phyloP scores from a whole-genome alignment of 805 yeast genomes.

The Martiniozyma abietophila region DNA sequence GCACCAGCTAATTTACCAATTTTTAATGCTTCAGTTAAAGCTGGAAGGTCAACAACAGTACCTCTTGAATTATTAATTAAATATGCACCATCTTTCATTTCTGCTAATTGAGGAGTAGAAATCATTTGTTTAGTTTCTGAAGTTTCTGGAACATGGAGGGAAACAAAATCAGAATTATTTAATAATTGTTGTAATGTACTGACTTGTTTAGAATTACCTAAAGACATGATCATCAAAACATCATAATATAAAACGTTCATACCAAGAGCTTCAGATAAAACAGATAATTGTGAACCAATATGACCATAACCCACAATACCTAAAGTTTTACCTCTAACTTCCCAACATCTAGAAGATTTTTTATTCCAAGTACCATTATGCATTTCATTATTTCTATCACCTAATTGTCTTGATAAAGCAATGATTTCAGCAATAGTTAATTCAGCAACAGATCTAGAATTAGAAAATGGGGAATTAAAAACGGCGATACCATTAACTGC shows the following conservation, averaged over 20 bases:
- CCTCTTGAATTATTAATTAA: constrained; percentile 96
- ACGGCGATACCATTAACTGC: constrained; percentile 92
- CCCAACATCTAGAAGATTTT: constrained; percentile 94
- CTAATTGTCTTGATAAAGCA: constrained; percentile 89
- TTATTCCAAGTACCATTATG: constrained; percentile 98
- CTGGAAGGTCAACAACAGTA: constrained; percentile 93
- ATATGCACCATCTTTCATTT: constrained; percentile 95
- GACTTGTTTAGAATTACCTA: constrained; percentile 95
- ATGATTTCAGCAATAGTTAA: constrained; percentile 92
- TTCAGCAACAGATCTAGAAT: constrained; percentile 98
- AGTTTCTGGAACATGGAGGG: constrained; percentile 92
- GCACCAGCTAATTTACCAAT: constrained; percentile 94
- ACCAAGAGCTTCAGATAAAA: constrained; percentile 95
- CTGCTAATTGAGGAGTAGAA: constrained; percentile 83
- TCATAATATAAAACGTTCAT: constrained; percentile 94
- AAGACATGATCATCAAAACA: constrained; percentile 83
- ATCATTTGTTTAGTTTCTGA: constrained; percentile 87
- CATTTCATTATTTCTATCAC: constrained; percentile 92
- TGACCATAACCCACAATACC: constrained; percentile 98
- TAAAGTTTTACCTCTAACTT: constrained; percentile 95
- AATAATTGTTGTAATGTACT: constrained; percentile 75
- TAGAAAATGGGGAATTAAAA: constrained; percentile 87
- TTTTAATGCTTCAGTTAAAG: constrained; percentile 84
- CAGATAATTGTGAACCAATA: constrained; percentile 95
- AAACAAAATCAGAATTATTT: constrained; percentile 73